These are phyloP conservation scores for Malus hybrid DNA, from an alignment of 331 rosid genomes.

Conservation along the genomic window DNA sequence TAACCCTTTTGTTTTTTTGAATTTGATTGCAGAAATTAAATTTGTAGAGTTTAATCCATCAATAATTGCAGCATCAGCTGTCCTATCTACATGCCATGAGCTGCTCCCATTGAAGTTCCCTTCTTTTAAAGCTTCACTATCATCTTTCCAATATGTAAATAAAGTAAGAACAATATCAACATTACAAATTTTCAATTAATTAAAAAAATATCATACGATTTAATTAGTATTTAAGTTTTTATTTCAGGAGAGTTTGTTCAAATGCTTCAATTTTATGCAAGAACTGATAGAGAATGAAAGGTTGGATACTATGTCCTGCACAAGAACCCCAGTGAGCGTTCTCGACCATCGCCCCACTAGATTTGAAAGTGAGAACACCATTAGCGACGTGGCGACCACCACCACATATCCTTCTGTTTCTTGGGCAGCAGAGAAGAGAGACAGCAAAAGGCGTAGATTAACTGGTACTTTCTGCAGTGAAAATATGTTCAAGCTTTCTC, in stretches of 20 bases:
- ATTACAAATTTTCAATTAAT: not conserved
- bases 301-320: conserved; percentile 23
- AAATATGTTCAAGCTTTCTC: conserved; percentile 14
- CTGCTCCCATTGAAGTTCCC: conserved; percentile 33
- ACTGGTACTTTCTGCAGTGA: conserved; percentile 19
- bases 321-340: conserved; percentile 41
- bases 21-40: conserved; percentile 40
- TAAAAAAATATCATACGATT: not conserved
- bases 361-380: conserved; percentile 7
- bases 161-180: conserved; percentile 28
- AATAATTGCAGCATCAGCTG: conserved; percentile 57
- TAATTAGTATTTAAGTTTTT: not conserved
- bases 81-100: conserved; percentile 41
- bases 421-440: conserved; percentile 22
- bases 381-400: not conserved
- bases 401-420: not conserved
- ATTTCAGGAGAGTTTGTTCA: conserved; percentile 40
- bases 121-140: conserved; percentile 30
- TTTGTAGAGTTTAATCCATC: conserved; percentile 57
- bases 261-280: conserved; percentile 41
- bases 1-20: too few relatives aligned
- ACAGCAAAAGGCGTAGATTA: conserved; percentile 42
- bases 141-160: conserved; percentile 37
- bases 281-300: conserved; percentile 28
- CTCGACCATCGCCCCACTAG: conserved; percentile 13